Conservation (phyloP, 2,329 filamentous ascomycete species). For the Didymellaceae sp. region DNA sequence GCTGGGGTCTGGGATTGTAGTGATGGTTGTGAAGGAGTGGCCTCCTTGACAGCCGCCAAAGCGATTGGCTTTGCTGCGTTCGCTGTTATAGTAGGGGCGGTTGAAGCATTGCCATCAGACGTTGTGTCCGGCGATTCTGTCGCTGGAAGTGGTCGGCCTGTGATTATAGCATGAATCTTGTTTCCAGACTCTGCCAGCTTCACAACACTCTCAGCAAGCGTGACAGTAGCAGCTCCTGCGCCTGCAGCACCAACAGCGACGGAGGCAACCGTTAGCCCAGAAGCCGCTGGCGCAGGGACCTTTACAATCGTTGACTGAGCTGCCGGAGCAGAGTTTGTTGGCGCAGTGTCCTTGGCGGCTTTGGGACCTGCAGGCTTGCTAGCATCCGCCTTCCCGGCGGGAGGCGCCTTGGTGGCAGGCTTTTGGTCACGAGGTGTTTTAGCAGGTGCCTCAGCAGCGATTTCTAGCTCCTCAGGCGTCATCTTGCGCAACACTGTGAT, state of each 20-base stretch:
- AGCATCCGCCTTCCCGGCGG: background rate
- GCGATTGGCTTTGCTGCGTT: background rate
- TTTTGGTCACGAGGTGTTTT: background rate
- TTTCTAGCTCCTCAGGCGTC: background rate
- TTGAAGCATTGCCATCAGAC: background rate
- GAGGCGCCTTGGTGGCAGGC: background rate
- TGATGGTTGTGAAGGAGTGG: background rate
- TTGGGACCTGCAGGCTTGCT: background rate
- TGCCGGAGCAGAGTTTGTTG: background rate
- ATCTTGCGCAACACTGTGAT: constrained; percentile 1
- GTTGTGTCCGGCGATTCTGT: background rate
- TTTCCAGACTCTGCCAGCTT: constrained; percentile 1
- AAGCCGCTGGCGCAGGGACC: background rate
- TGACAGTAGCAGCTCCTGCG: background rate
- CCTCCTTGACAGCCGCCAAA: background rate
- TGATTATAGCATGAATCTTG: background rate
- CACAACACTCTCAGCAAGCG: background rate
- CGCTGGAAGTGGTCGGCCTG: background rate
- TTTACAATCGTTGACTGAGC: background rate
- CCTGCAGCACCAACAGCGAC: background rate
- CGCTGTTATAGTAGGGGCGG: background rate
- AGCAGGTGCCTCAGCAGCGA: background rate
- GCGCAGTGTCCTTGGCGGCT: background rate
- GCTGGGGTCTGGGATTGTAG: background rate
- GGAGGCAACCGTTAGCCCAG: background rate